These are phyloP conservation scores for Citrus trifoliata DNA, from an alignment of 345 rosid species.

Conservation along the genomic window DNA sequence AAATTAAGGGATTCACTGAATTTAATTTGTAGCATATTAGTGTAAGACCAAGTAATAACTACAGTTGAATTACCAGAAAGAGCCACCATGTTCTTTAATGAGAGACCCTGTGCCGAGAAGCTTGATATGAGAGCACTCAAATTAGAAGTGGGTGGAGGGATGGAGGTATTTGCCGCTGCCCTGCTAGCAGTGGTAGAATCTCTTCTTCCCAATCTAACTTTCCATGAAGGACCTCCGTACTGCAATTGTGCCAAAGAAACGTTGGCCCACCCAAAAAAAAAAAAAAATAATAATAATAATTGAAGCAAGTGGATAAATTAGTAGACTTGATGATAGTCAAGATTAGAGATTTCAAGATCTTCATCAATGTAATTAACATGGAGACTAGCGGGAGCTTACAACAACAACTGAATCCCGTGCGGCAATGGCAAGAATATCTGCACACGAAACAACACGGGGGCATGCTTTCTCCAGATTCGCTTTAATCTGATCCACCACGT, in stretches of 20 bases:
- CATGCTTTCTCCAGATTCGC: slow-evolving; percentile 44
- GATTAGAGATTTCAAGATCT: neutral
- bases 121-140: slow-evolving; percentile 32
- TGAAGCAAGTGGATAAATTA: too few species aligned
- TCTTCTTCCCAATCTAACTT: slow-evolving; percentile 47
- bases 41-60: neutral
- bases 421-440: slow-evolving; percentile 51
- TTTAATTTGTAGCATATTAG: too few species aligned
- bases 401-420: slow-evolving; percentile 40
- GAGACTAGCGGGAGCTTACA: neutral
- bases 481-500: slow-evolving; percentile 48
- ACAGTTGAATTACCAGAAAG: slow-evolving; percentile 35
- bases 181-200: slow-evolving; percentile 44
- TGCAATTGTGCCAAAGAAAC: slow-evolving; percentile 6
- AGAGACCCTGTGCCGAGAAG: slow-evolving; percentile 44
- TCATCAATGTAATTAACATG: neutral
- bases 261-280: too few species aligned
- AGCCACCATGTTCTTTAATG: slow-evolving; percentile 38
- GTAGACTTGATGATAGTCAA: too few species aligned
- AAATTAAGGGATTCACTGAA: neutral
- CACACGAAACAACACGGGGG: slow-evolving; percentile 53
- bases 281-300: too few species aligned
- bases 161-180: slow-evolving; percentile 23
- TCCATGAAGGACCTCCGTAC: slow-evolving; percentile 51
- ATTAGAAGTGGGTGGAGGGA: slow-evolving; percentile 40